Evolutionary conservation across 768 basidiomycete genomes (phyloP), one percentile per base, ranked within the genome.

Genomic region (Inosperma sp.): DNA sequence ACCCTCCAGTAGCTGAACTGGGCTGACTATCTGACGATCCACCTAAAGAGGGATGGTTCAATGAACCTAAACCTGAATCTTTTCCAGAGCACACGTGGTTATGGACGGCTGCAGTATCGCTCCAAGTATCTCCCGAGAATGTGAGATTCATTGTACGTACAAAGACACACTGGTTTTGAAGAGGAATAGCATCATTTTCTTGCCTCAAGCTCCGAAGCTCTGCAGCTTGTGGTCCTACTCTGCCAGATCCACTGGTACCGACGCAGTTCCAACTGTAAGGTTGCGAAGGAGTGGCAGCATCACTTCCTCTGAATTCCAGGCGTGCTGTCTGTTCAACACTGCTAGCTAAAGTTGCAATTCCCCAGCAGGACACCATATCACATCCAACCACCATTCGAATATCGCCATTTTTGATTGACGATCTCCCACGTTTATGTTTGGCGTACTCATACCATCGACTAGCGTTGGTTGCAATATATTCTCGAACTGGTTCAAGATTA

Each of bases 301-400:
- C 31, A 5, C 13, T 17, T 12, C 14, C 17, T 10, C n/a, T 19
- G 17, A 29, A 16, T 7, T 45, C n/a, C 9, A 30, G 16, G n/a
- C 19, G 25, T 9, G 4, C 26, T 21, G n/a, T 12, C 16, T 46
- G 19, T 7, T 16, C 41, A n/a, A 27, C 16, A 13, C 21, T 29
- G 35, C 16, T 7, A 4, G 5, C 37, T 16, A 19, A 44, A 7
- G 44, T 21, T 34, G 43, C 51, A 21, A 52, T 52, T 3, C 44
- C 51, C 51, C 51, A 52, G 7, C 12, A 52, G 12, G 51, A 16
- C 7, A 35, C 35, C 43, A 37, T 52, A 26, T 52, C 51, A 22
- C 49, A 51, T 2, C 49, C 49, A 21, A 26, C 4, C 8, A 43
- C 49, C 7, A 51, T n/a, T 9, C 49, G 37, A 35, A 46, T 52